Evolutionary conservation across 495 filamentous ascomycete species (phyloP).

Genomic region (Neurospora pannonica): DNA sequence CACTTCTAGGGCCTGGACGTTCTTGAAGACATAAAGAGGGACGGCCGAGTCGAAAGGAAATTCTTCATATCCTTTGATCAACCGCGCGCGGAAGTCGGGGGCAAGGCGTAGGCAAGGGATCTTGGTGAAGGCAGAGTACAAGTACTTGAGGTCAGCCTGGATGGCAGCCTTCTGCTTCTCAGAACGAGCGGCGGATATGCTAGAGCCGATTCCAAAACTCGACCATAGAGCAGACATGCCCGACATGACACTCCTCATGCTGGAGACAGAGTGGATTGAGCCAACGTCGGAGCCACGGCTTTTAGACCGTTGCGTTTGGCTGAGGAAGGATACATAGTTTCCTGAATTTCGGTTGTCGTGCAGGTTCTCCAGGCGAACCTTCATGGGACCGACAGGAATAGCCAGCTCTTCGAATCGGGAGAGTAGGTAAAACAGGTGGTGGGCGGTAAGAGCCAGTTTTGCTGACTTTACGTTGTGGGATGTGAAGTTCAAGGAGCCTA

Average conservation of each 20-base stretch:
- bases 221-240: conserved; percentile 90
- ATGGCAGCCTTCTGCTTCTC: conserved; percentile 81
- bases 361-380: conserved; percentile 86
- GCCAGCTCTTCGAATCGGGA: conserved; percentile 88
- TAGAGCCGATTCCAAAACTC: conserved; percentile 66
- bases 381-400: conserved; percentile 90
- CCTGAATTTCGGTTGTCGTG: conserved; percentile 76
- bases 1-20: conserved; percentile 84
- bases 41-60: conserved; percentile 99
- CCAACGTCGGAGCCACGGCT: conserved; percentile 71
- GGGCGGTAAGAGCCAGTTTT: conserved; percentile 89
- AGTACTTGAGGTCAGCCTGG: conserved; percentile 80
- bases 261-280: conserved; percentile 91
- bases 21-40: conserved; percentile 90
- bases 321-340: conserved; percentile 93
- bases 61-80: conserved; percentile 91
- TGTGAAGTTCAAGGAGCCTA: conserved; percentile 73
- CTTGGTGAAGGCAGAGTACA: conserved; percentile 98
- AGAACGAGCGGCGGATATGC: conserved; percentile 64
- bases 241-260: conserved; percentile 94
- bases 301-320: conserved; percentile 64
- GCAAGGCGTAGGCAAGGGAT: conserved; percentile 83
- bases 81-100: conserved; percentile 77
- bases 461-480: conserved; percentile 78
- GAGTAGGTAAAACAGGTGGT: conserved; percentile 93